Conservation (phyloP, 768 basidiomycete genomes). For the Candolleomyces aberdarensis region DNA sequence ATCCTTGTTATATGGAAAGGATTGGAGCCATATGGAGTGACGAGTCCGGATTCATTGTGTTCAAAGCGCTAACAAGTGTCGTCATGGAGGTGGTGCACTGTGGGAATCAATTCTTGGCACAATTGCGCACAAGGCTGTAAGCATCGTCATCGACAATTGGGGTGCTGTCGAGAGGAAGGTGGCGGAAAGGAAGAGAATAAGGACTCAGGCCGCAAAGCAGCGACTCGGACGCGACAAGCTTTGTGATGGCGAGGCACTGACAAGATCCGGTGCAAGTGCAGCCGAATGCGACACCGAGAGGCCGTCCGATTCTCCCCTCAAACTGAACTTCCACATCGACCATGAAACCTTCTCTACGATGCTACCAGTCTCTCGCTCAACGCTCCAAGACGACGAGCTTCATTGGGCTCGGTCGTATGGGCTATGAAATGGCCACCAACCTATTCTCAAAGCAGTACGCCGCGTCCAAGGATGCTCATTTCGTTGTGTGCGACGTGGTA, state of each 20-base stretch:
- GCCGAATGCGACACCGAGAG: not conserved
- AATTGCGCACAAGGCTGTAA: no score
- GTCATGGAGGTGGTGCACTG: no score
- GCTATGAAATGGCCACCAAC: constrained; percentile 82
- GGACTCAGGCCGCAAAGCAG: no score
- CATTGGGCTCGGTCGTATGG: constrained; percentile 88
- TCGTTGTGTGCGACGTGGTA: constrained; percentile 78
- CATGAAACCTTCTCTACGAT: constrained; percentile 52
- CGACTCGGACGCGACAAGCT: not conserved
- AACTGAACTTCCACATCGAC: not conserved
- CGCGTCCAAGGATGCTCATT: constrained; percentile 49
- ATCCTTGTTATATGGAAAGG: not conserved
- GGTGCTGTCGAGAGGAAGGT: no score
- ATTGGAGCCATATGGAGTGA: constrained; percentile 2
- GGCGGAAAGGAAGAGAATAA: no score
- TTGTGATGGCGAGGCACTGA: not conserved
- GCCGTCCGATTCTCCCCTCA: not conserved
- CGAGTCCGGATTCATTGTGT: not conserved
- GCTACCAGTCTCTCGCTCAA: constrained; percentile 37
- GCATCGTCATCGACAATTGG: no score
- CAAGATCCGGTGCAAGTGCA: not conserved
- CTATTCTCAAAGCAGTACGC: constrained; percentile 72
- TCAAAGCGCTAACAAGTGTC: no score
- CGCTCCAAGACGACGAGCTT: constrained; percentile 64
- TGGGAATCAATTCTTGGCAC: no score